Evolutionary conservation across 768 basidiomycete species (phyloP).

Genomic region (Mycena venus): DNA sequence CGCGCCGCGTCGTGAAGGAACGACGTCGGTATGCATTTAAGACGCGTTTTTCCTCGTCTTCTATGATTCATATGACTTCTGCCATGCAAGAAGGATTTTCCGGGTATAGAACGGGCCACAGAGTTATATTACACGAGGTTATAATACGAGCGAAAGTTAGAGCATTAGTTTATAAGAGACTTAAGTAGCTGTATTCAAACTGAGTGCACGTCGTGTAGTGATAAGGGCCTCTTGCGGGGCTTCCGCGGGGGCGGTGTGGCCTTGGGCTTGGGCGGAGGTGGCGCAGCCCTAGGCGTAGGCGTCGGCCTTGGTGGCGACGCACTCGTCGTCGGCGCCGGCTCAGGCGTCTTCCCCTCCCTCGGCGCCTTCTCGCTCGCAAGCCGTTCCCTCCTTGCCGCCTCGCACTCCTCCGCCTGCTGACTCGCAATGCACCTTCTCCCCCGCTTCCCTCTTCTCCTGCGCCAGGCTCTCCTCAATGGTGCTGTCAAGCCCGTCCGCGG

Average conservation of each 20-base stretch:
- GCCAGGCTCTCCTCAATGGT: conserved; percentile 88
- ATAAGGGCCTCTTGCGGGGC: too few species aligned
- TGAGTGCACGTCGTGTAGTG: too few species aligned
- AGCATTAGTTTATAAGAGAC: too few species aligned
- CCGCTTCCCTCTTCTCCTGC: conserved; percentile 91
- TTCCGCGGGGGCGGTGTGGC: conserved; percentile 51
- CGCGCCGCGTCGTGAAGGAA: too few species aligned
- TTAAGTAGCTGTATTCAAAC: too few species aligned
- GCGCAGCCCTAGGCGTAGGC: conserved; percentile 53
- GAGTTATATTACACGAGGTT: too few species aligned
- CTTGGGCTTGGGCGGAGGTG: conserved; percentile 51
- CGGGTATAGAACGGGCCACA: too few species aligned
- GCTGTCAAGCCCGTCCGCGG: conserved; percentile 81
- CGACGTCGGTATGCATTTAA: too few species aligned
- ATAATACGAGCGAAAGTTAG: too few species aligned
- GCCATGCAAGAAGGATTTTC: too few species aligned
- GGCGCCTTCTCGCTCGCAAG: conserved; percentile 81
- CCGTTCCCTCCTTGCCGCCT: conserved; percentile 76
- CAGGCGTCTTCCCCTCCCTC: conserved; percentile 59
- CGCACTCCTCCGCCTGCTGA: conserved; percentile 84
- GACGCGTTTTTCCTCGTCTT: too few species aligned
- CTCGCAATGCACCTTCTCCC: conserved; percentile 88
- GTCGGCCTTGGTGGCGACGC: conserved; percentile 53
- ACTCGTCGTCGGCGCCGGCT: conserved; percentile 59
- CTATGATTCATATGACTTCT: too few species aligned